A percentile compares a stretch with the other conserved stretches of the same genome.
phyloP scores from a whole-genome alignment of 306 rosid species.

The Gynostemma pentaphyllum region DNA sequence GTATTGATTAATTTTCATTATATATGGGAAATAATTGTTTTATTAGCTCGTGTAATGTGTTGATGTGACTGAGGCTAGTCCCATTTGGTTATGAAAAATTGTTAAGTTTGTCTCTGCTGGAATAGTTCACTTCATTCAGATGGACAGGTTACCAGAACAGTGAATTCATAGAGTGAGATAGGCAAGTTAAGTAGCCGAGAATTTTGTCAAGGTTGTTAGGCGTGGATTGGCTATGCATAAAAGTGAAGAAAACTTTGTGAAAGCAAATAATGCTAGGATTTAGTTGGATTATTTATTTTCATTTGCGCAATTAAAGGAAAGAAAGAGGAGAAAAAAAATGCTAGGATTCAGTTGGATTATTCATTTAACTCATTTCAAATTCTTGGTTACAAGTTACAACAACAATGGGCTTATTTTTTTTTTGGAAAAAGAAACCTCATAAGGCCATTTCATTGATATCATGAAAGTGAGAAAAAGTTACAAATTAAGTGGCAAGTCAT shows the following conservation, averaged over 20 bases:
- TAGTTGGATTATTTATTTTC: not conserved
- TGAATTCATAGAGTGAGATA: not conserved
- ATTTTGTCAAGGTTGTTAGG: slow-evolving; percentile 3
- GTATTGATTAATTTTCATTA: not conserved
- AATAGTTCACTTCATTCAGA: not conserved
- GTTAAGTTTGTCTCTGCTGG: not conserved
- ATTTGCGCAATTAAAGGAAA: not conserved
- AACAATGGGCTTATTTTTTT: too few relatives aligned
- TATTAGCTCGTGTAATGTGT: not conserved
- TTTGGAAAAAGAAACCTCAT: too few relatives aligned
- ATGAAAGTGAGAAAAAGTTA: too few relatives aligned
- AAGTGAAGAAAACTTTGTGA: not conserved
- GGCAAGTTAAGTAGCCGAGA: not conserved
- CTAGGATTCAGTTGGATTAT: too few relatives aligned
- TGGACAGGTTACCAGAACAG: not conserved
- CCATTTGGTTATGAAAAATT: too few relatives aligned
- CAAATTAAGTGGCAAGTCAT: too few relatives aligned
- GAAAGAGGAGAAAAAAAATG: not conserved
- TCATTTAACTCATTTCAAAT: not conserved
- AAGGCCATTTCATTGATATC: too few relatives aligned
- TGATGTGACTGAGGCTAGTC: too few relatives aligned
- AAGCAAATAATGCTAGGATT: not conserved
- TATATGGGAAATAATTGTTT: not conserved
- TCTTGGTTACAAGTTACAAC: not conserved
- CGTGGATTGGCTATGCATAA: not conserved